Percentiles rank a stretch among this genome's conserved stretches.
These are phyloP conservation scores for Boletus pseudo-olivaceus DNA, from an alignment of 768 basidiomycete genomes.

Conservation along the genomic window DNA sequence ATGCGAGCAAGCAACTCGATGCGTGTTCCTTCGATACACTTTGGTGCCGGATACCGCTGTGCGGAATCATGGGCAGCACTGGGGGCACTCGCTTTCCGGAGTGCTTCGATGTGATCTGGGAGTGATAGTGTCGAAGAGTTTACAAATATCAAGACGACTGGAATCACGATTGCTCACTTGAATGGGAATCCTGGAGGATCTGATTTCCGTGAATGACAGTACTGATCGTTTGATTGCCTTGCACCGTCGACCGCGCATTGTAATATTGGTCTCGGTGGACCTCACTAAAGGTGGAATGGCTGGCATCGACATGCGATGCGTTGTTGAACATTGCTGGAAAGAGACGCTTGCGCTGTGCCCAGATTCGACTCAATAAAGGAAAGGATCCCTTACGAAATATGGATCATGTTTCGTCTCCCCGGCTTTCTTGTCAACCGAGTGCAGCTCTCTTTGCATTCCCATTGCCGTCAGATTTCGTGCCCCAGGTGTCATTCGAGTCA, in stretches of 20 bases:
- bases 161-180: not conserved
- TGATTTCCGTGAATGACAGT: slow-evolving; percentile 17
- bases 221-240: slow-evolving; percentile 14
- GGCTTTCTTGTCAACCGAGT: too few species aligned
- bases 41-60: slow-evolving; percentile 18
- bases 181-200: slow-evolving; percentile 10
- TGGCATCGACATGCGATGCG: not conserved
- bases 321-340: not conserved
- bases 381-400: too few species aligned
- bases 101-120: slow-evolving; percentile 11
- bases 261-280: slow-evolving; percentile 11
- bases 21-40: slow-evolving; percentile 23
- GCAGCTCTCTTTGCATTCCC: too few species aligned
- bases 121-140: too few species aligned
- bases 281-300: slow-evolving; percentile 16
- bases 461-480: too few species aligned
- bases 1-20: slow-evolving; percentile 16
- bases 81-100: slow-evolving; percentile 15
- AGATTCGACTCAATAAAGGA: too few species aligned
- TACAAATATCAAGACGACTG: too few species aligned
- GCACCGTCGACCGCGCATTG: not conserved
- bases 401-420: too few species aligned
- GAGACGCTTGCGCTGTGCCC: too few species aligned
- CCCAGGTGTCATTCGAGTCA: too few species aligned
- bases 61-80: slow-evolving; percentile 22